Base-by-base conservation (phyloP, 1,284 basidiomycete genomes). In the Vanrija sp. region DNA sequence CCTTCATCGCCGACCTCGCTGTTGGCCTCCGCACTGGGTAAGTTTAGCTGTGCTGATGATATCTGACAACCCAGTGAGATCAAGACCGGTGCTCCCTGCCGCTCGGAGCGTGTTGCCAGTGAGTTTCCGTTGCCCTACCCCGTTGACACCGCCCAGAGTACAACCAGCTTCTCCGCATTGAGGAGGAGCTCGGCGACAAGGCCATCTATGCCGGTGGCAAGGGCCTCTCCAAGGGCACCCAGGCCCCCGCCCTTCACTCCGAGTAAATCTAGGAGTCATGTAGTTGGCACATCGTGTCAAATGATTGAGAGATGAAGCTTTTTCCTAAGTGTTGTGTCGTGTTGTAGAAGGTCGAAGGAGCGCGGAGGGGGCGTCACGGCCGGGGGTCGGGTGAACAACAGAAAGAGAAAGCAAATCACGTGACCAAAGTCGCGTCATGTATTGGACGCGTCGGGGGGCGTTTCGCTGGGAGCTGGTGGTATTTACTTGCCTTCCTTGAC, bases 51-150 rank as follows among this genome's bases (percentile, higher is more conserved):
- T 23, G 43, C 19, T 47, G 18, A 15, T 43, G 44, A 23, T 21
- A 6, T 6, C 6, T 15, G 26, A 48, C 54, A 25, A 59, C 14
- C 40, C 55, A 94, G 94, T 66, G 89, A 96, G 80, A 97, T 97
- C 85, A 98, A 98, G 87, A 95, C 95, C 54, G 95, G 95, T 81
- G 93, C 92, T 46, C 92, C 93, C 29, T 91, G 91, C 64, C 84
- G 93, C 65, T 88, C 86, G 67, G 93, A 95, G 81, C 91, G 92
- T 81, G 86, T 94, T 50, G 90, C 91, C 76, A 96, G 95, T 64
- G 50, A 57, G 65, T 63, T 18, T 9, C 38, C n/a, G 7, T 23
- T 14, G 12, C 34, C 34, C 34, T 34, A 12, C 12, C 9, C 14
- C 4, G 4, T 23, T 44, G 8, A 44, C n/a, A 55, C 55, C 25